These are phyloP conservation scores for Schizosaccharomyces japonicus DNA, from an alignment of 805 yeast species.

Conservation along the genomic window DNA sequence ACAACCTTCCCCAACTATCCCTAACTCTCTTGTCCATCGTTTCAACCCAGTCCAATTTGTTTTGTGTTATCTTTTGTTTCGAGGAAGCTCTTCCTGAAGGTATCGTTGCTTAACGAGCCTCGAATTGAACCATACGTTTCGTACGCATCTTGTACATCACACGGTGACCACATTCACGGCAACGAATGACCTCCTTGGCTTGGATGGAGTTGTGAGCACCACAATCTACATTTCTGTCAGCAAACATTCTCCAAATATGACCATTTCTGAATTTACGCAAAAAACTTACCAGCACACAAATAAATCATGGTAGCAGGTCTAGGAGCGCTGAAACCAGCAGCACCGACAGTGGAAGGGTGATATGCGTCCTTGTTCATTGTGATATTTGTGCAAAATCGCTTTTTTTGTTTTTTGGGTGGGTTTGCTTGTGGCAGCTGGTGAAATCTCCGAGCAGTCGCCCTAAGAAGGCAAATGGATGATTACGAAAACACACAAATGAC, in stretches of 20 bases:
- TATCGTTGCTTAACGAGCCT: constrained; percentile 30
- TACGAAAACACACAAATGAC: too few species aligned
- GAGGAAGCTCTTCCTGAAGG: too few species aligned
- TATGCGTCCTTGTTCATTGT: neutral
- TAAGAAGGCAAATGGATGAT: too few species aligned
- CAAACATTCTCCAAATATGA: neutral
- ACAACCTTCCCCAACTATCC: too few species aligned
- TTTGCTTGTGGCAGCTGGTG: too few species aligned
- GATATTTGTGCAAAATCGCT: too few species aligned
- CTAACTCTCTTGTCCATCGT: too few species aligned
- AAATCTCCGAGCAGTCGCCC: too few species aligned
- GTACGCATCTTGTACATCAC: constrained; percentile 93
- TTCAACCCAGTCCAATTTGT: too few species aligned
- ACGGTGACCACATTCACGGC: constrained; percentile 96
- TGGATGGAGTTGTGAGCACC: constrained; percentile 69
- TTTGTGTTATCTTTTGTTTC: too few species aligned
- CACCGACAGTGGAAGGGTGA: neutral
- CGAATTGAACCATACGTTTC: constrained; percentile 35
- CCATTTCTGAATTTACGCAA: neutral
- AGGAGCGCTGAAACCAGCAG: constrained; percentile 1
- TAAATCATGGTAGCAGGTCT: constrained; percentile 1
- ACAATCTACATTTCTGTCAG: constrained; percentile 29
- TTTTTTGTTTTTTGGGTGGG: too few species aligned
- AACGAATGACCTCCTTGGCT: constrained; percentile 88
- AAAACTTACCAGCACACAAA: neutral